Evolutionary conservation across 2,329 filamentous ascomycete species (phyloP).

Genomic region (Stachybotrys elegans): DNA sequence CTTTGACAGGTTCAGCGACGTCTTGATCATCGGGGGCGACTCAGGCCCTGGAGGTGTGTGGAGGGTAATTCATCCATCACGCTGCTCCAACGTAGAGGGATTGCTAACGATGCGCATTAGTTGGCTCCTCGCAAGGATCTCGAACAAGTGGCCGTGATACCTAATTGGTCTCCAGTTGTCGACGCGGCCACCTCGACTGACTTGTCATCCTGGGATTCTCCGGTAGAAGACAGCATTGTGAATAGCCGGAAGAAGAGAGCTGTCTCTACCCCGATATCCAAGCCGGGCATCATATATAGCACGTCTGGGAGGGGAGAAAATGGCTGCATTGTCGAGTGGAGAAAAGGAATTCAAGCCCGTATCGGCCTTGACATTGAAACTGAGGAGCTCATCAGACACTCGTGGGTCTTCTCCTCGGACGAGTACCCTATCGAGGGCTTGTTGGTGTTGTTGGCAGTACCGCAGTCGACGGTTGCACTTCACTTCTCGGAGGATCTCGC

Average conservation of each 20-base stretch:
- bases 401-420: conserved; percentile 44
- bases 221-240: background rate
- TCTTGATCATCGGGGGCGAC: conserved; percentile 75
- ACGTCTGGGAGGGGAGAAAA: conserved; percentile 59
- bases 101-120: conserved; percentile 21
- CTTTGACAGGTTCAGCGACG: conserved; percentile 63
- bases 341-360: conserved; percentile 64
- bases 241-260: background rate
- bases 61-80: conserved; percentile 44
- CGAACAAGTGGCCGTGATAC: conserved; percentile 43
- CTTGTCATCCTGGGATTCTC: conserved; percentile 17
- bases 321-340: conserved; percentile 63
- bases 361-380: conserved; percentile 55
- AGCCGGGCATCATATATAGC: conserved; percentile 55
- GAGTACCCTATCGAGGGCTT: conserved; percentile 13
- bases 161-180: conserved; percentile 58
- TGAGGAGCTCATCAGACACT: conserved; percentile 41
- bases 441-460: conserved; percentile 42
- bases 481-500: conserved; percentile 43
- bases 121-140: conserved; percentile 50
- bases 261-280: conserved; percentile 15
- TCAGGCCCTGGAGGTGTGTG: conserved; percentile 74
- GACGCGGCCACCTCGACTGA: conserved; percentile 46
- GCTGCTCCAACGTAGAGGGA: no score
- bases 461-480: conserved; percentile 43